Conservation (phyloP, 2,329 filamentous ascomycete genomes). For the Xylaria sp. region DNA sequence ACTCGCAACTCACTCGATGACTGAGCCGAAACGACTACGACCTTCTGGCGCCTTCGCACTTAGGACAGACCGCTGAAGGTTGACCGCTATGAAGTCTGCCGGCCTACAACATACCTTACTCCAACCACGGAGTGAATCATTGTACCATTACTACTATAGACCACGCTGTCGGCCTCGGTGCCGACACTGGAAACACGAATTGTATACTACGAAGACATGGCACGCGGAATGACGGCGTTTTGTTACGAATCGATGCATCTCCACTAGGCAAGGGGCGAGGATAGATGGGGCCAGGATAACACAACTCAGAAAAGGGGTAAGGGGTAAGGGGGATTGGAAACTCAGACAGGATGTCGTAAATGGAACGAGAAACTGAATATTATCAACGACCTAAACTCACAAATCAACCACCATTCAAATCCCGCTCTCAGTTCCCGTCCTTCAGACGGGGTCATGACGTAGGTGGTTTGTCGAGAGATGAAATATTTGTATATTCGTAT, state of each 20-base stretch:
- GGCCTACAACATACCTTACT: background rate
- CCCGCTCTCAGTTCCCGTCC: background rate
- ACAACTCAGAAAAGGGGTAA: background rate
- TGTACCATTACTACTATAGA: slow-evolving; percentile 24
- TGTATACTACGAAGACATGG: slow-evolving; percentile 23
- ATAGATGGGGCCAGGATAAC: slow-evolving; percentile 16
- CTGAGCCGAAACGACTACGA: background rate
- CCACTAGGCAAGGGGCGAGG: slow-evolving; percentile 9
- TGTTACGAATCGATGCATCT: slow-evolving; percentile 21
- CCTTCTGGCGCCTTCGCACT: background rate
- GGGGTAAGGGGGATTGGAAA: no score
- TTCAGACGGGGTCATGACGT: background rate
- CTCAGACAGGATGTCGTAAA: background rate
- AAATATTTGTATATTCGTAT: background rate
- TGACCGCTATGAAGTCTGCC: background rate
- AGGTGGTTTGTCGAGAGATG: background rate
- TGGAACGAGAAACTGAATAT: background rate
- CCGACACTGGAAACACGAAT: background rate
- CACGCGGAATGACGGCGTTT: slow-evolving; percentile 21
- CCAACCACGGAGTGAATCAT: background rate
- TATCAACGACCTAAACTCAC: background rate
- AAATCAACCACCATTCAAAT: background rate
- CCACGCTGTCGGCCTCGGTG: background rate
- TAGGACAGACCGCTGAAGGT: background rate
- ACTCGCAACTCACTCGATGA: slow-evolving; percentile 12